Evolutionary conservation across 768 basidiomycete genomes (phyloP), one percentile per base, ranked within the genome.

Genomic region (Omphalotus guepiniiformis): DNA sequence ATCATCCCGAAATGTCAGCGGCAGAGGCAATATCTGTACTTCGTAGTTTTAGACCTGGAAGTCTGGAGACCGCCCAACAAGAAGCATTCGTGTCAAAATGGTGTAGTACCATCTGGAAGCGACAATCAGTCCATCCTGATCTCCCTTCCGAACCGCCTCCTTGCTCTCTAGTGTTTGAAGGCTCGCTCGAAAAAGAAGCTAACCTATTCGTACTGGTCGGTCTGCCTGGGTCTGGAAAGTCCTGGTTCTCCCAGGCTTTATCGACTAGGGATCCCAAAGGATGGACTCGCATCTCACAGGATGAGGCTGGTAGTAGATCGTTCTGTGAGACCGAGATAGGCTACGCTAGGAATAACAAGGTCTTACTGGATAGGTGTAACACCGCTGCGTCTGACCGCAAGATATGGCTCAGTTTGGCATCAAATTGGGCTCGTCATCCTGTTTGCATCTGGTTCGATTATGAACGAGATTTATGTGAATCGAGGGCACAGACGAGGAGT

Each of bases 211-310:
- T 83, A 11, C 62, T 82, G n/a, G 78, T 82, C 5, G 80, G 82
- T 6, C 70, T 82, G 2, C 79, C 81, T 2, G 82, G 81, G 2
- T 76, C 80, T 0, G 81, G 80, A 19, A 83, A 83, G 58, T 75
- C 79, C 1, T 78, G 73, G 71, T 69, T 82, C 44, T 66, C 74
- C 1, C 66, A 67, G n/a, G 65, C 74, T 1, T 59, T 83, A 18
- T 53, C 74, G 0, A 68, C 71, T 2, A 67, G 80, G 12, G 65
- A 77, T 45, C 67, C 70, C 3, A 53, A 50, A 3, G 60, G 63
- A 0, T 81, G 76, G 76, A 63, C 55, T 6, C 59, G 64, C 30
- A 71, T 82, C 35, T 79, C 76, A 2, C 79, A 81, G 57, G 82
- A 84, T 57, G 79, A 80, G 2, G 60, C 70, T 4, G 75, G 79